Evolutionary conservation across 2,329 filamentous ascomycete species (phyloP).

Genomic region (Sarocladium strictum): DNA sequence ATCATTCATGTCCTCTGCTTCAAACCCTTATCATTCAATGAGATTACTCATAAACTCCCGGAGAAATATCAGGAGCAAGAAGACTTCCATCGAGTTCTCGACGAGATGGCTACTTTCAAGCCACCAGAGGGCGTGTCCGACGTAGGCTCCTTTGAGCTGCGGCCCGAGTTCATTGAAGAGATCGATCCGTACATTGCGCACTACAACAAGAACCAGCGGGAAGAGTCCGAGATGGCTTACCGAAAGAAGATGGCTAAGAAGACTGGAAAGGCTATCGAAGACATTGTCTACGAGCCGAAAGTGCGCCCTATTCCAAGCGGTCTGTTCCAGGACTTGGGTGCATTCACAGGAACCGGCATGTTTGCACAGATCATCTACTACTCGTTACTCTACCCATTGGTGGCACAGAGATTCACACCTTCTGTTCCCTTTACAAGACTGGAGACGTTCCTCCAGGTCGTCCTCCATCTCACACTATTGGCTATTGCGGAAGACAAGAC

Average conservation of each 20-base stretch:
- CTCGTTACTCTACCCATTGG: slow-evolving; percentile 73
- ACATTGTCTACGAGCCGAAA: slow-evolving; percentile 88
- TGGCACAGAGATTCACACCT: slow-evolving; percentile 62
- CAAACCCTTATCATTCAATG: slow-evolving; percentile 91
- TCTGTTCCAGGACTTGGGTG: slow-evolving; percentile 68
- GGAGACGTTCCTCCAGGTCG: slow-evolving; percentile 86
- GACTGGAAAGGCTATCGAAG: slow-evolving; percentile 70
- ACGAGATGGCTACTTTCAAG: slow-evolving; percentile 84
- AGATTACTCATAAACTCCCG: slow-evolving; percentile 77
- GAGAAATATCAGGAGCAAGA: slow-evolving; percentile 88
- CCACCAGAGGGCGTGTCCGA: slow-evolving; percentile 87
- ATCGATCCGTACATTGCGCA: slow-evolving; percentile 95
- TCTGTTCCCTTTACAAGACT: slow-evolving; percentile 74
- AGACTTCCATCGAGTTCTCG: slow-evolving; percentile 76
- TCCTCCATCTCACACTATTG: slow-evolving; percentile 80
- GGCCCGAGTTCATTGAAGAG: slow-evolving; percentile 76
- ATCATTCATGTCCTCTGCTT: slow-evolving; percentile 93
- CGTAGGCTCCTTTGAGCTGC: slow-evolving; percentile 89
- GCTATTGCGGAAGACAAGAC: slow-evolving; percentile 77
- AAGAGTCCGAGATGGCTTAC: slow-evolving; percentile 88
- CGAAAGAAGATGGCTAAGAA: slow-evolving; percentile 82
- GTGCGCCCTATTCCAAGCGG: slow-evolving; percentile 71
- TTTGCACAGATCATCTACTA: slow-evolving; percentile 91
- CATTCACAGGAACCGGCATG: slow-evolving; percentile 75
- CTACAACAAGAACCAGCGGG: slow-evolving; percentile 93